A percentile compares a stretch with the other conserved stretches of the same genome.
These are phyloP conservation scores for Dactylellina sp. DNA, from an alignment of 2,329 filamentous ascomycete species.

Conservation along the genomic window DNA sequence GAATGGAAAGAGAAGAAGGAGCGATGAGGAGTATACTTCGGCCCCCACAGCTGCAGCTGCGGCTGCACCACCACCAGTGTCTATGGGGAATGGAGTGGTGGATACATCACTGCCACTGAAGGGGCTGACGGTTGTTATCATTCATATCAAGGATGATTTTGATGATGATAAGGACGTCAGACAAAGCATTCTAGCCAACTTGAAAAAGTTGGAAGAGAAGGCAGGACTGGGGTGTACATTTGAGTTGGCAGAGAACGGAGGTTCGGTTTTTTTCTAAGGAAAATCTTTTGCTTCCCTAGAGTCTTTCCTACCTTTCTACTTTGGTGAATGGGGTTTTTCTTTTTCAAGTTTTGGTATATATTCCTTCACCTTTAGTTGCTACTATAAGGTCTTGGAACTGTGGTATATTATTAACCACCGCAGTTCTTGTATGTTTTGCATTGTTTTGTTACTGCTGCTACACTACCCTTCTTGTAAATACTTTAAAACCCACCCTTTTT, in stretches of 20 bases:
- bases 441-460: no score
- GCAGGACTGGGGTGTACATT: constrained; percentile 61
- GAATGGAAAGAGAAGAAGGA: constrained; percentile 26
- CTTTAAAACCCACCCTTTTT: constrained; percentile 12
- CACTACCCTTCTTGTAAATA: constrained; percentile 38
- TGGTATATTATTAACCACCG: constrained; percentile 12
- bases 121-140: constrained; percentile 84
- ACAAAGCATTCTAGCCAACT: constrained; percentile 76
- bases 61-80: constrained; percentile 14
- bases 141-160: constrained; percentile 91
- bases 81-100: constrained; percentile 32
- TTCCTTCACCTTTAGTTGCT: constrained; percentile 20
- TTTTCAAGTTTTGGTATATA: constrained; percentile 23
- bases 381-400: constrained; percentile 3
- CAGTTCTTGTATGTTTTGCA: constrained; percentile 2
- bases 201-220: constrained; percentile 73
- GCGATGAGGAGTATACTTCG: constrained; percentile 39
- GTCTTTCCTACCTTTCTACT: constrained; percentile 16
- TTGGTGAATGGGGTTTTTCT: constrained; percentile 35
- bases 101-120: constrained; percentile 68
- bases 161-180: constrained; percentile 75
- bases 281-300: constrained; percentile 38
- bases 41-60: constrained; percentile 14
- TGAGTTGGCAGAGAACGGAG: constrained; percentile 58
- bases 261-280: constrained; percentile 59